These are phyloP conservation scores for Amauroascus niger DNA, from an alignment of 2,329 filamentous ascomycete species.

Conservation along the genomic window DNA sequence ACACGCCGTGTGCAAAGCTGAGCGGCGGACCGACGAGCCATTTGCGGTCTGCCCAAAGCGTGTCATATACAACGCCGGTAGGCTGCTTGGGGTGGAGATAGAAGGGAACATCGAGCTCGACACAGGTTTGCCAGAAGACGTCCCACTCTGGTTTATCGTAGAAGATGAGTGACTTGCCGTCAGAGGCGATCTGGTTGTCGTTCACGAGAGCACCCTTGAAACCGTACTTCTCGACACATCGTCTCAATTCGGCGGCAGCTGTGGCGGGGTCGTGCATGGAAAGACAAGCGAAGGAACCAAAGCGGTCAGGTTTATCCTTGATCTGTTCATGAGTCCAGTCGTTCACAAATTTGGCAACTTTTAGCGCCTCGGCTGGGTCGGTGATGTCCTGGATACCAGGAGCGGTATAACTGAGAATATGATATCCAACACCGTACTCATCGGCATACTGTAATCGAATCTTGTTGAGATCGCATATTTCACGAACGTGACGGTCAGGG, in stretches of 20 bases:
- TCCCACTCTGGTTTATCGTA: slow-evolving; percentile 52
- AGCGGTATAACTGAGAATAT: slow-evolving; percentile 41
- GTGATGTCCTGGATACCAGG: slow-evolving; percentile 42
- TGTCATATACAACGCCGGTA: slow-evolving; percentile 48
- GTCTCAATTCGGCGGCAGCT: slow-evolving; percentile 33
- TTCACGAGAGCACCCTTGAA: slow-evolving; percentile 56
- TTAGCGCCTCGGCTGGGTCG: slow-evolving; percentile 37
- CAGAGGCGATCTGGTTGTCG: slow-evolving; percentile 49
- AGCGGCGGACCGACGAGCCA: slow-evolving; percentile 53
- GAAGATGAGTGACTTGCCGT: slow-evolving; percentile 54
- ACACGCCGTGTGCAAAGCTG: slow-evolving; percentile 50
- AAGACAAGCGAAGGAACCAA: slow-evolving; percentile 38
- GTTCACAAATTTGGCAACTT: slow-evolving; percentile 39
- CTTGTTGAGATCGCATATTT: slow-evolving; percentile 45
- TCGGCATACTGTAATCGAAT: slow-evolving; percentile 38
- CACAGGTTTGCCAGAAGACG: slow-evolving; percentile 50
- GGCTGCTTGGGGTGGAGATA: slow-evolving; percentile 55
- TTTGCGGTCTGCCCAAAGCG: slow-evolving; percentile 49
- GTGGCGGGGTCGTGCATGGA: slow-evolving; percentile 36
- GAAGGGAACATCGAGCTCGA: slow-evolving; percentile 53
- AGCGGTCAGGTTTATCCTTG: slow-evolving; percentile 34
- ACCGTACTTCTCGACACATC: slow-evolving; percentile 48
- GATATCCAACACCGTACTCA: slow-evolving; percentile 40
- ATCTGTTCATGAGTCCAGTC: slow-evolving; percentile 39
- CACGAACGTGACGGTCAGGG: slow-evolving; percentile 47